These are phyloP conservation scores for Trichoderma gamsii DNA, from an alignment of 495 filamentous ascomycete genomes.

Conservation along the genomic window DNA sequence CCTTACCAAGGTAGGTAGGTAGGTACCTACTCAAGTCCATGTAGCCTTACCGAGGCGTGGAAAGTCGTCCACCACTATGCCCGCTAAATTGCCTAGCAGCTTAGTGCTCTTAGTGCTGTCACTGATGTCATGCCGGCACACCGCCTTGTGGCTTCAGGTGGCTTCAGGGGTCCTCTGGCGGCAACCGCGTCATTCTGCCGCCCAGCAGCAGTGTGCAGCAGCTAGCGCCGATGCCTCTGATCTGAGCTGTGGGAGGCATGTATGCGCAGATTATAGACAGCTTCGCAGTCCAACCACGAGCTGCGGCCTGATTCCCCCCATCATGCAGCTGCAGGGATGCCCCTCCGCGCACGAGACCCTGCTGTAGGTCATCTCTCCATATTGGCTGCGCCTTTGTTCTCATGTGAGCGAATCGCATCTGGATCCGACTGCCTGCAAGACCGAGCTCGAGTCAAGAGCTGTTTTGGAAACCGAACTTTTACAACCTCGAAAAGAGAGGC, in stretches of 20 bases:
- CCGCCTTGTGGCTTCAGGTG: constrained; percentile 3
- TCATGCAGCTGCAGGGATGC: constrained; percentile 7
- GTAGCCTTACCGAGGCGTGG: too few relatives aligned
- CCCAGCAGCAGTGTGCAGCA: background rate
- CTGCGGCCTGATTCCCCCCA: background rate
- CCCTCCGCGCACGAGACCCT: constrained; percentile 13
- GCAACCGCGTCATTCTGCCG: constrained; percentile 13
- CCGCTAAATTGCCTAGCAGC: too few relatives aligned
- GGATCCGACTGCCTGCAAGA: background rate
- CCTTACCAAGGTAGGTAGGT: too few relatives aligned
- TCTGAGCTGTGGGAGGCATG: background rate
- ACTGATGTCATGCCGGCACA: constrained; percentile 10
- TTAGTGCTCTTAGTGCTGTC: background rate
- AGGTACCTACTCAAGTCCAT: too few relatives aligned
- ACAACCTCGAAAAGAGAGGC: background rate
- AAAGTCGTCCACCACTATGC: too few relatives aligned
- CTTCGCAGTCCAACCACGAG: background rate
- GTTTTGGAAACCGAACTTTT: background rate
- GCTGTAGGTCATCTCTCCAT: constrained; percentile 8
- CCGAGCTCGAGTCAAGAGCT: background rate
- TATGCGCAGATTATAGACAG: too few relatives aligned
- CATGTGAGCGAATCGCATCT: constrained; percentile 5
- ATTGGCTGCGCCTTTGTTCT: background rate
- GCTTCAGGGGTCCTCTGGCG: constrained; percentile 10
- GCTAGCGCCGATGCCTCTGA: background rate